Evolutionary conservation across 2,329 filamentous ascomycete species (phyloP).

Genomic region (Colletotrichum filicis): DNA sequence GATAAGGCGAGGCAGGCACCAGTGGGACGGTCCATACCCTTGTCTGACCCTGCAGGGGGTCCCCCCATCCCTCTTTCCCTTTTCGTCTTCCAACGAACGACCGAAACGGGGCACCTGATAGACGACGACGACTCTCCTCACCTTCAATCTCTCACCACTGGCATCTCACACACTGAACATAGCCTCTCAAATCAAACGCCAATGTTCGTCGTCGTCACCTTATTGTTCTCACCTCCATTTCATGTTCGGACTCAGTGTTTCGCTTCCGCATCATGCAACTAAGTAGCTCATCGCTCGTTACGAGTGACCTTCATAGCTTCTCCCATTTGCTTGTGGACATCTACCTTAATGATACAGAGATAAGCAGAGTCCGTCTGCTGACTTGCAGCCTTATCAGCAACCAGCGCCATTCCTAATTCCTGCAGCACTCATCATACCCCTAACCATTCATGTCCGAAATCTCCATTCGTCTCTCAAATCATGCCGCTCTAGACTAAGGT

Average conservation of each 20-base stretch:
- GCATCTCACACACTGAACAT: background rate
- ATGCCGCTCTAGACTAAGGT: background rate
- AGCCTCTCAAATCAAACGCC: no score
- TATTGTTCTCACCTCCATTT: background rate
- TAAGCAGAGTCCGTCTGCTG: background rate
- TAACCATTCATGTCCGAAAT: background rate
- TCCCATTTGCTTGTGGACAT: background rate
- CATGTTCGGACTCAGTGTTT: background rate
- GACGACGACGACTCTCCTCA: background rate
- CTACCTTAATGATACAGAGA: no score
- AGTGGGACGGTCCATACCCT: background rate
- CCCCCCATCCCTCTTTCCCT: conserved; percentile 5
- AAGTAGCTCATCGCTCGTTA: background rate
- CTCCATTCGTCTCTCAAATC: background rate
- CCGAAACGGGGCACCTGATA: background rate
- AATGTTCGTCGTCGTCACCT: no score
- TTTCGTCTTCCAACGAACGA: background rate
- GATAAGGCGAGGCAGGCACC: conserved; percentile 32
- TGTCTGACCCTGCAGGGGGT: conserved; percentile 10
- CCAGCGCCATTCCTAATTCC: background rate
- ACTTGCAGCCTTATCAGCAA: background rate
- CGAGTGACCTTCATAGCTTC: background rate
- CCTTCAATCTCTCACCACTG: background rate
- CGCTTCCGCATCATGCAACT: background rate
- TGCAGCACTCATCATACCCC: background rate